Percentiles rank a stretch among this genome's conserved stretches.
Evolutionary conservation across 2,329 filamentous ascomycete species (phyloP).

Genomic region (Aspergillus costaricaensis): DNA sequence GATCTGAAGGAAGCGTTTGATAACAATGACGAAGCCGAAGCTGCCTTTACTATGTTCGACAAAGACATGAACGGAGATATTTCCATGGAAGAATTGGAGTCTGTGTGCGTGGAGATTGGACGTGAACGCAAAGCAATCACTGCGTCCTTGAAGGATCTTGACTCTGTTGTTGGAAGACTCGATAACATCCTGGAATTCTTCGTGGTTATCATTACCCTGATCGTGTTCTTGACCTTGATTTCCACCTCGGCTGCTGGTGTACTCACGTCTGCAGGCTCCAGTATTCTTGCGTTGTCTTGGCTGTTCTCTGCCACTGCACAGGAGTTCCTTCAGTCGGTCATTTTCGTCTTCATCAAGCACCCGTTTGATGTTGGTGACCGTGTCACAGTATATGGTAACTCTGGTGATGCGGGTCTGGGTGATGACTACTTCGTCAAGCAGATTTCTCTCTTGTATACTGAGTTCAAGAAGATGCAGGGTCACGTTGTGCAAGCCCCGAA

Average conservation of each 20-base stretch:
- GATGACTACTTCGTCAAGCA: conserved; percentile 97
- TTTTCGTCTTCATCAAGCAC: conserved; percentile 97
- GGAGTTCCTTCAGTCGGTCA: conserved; percentile 89
- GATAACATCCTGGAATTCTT: conserved; percentile 88
- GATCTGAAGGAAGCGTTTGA: conserved; percentile 79
- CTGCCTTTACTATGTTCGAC: conserved; percentile 89
- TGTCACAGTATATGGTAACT: conserved; percentile 87
- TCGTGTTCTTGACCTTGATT: conserved; percentile 87
- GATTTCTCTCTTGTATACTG: conserved; percentile 88
- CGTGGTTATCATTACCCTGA: conserved; percentile 74
- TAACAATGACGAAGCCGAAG: conserved; percentile 80
- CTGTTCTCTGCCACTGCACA: conserved; percentile 89
- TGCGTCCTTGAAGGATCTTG: conserved; percentile 89
- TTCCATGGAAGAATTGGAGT: conserved; percentile 90
- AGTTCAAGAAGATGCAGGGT: conserved; percentile 98
- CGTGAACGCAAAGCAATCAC: conserved; percentile 94
- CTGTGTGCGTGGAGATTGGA: conserved; percentile 90
- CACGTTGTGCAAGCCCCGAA: conserved; percentile 96
- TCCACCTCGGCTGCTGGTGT: conserved; percentile 88
- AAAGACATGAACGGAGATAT: conserved; percentile 97
- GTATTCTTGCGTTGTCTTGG: conserved; percentile 88
- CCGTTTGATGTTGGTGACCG: conserved; percentile 95
- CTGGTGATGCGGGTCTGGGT: conserved; percentile 72
- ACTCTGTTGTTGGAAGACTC: conserved; percentile 88
- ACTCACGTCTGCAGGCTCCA: conserved; percentile 83